A percentile compares a stretch with the other conserved stretches of the same genome.
phyloP scores from a whole-genome alignment of 2,329 filamentous ascomycete species.

The Penicillium occitanis region DNA sequence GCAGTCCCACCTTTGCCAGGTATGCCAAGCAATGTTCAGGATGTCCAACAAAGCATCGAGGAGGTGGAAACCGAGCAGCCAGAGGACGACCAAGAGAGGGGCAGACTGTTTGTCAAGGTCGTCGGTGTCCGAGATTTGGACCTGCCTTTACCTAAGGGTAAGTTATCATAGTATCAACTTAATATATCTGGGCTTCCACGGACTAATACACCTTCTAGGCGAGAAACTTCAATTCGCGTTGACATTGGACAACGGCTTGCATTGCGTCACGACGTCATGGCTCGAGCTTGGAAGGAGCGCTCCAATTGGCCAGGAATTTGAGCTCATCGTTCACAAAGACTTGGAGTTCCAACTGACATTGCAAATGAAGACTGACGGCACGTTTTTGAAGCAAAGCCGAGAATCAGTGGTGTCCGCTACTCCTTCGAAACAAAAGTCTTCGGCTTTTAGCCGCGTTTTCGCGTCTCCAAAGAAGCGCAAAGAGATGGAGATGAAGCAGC shows the following conservation, averaged over 20 bases:
- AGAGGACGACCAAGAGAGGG: slow-evolving; percentile 81
- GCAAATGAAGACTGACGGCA: slow-evolving; percentile 89
- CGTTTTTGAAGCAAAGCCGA: slow-evolving; percentile 55
- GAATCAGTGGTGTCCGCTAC: slow-evolving; percentile 44
- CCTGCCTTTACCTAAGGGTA: slow-evolving; percentile 84
- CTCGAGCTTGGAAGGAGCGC: slow-evolving; percentile 87
- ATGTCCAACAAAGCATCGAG: slow-evolving; percentile 61
- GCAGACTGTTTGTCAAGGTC: slow-evolving; percentile 96
- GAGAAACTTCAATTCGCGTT: slow-evolving; percentile 93
- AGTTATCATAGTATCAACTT: slow-evolving; percentile 38
- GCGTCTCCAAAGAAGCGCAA: slow-evolving; percentile 95
- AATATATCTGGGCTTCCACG: not conserved
- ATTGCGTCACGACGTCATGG: slow-evolving; percentile 96
- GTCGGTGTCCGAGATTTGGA: slow-evolving; percentile 95
- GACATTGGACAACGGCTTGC: slow-evolving; percentile 95
- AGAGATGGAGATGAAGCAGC: slow-evolving; percentile 81
- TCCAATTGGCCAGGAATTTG: slow-evolving; percentile 96
- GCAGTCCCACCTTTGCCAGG: slow-evolving; percentile 81
- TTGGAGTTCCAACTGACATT: slow-evolving; percentile 98
- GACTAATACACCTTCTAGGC: slow-evolving; percentile 50
- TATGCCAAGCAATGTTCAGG: slow-evolving; percentile 74
- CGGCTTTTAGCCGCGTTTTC: slow-evolving; percentile 87
- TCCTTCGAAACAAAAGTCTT: slow-evolving; percentile 74
- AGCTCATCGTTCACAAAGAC: slow-evolving; percentile 93
- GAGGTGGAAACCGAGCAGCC: slow-evolving; percentile 67